Conservation (phyloP, 768 basidiomycete species). For the Boletus tylopilopsis region DNA sequence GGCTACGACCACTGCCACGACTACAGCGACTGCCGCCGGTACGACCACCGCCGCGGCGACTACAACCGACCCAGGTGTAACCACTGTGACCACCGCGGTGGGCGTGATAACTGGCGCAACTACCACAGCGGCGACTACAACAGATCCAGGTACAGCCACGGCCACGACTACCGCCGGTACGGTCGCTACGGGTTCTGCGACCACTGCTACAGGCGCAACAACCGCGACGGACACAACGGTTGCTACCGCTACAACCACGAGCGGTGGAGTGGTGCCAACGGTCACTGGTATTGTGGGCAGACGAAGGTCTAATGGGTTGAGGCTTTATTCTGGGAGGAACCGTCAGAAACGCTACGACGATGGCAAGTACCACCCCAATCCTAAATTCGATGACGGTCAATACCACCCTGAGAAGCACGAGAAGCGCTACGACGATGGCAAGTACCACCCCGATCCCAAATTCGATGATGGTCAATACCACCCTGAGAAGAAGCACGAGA, state of each 20-base stretch:
- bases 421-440: too few species aligned
- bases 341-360: conserved; percentile 14
- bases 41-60: neutral
- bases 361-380: conserved; percentile 10
- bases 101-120: neutral
- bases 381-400: neutral
- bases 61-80: neutral
- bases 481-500: too few species aligned
- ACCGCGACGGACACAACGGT: neutral
- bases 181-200: too few species aligned
- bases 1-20: neutral
- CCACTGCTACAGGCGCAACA: neutral
- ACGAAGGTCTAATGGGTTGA: neutral
- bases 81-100: too few species aligned
- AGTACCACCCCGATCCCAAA: too few species aligned
- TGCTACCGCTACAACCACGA: neutral
- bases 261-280: neutral
- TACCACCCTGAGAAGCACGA: too few species aligned
- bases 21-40: neutral
- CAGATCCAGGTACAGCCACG: neutral
- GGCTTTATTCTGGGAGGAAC: neutral
- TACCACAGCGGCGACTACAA: neutral
- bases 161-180: neutral
- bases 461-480: too few species aligned
- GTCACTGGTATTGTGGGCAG: neutral